These are phyloP conservation scores for Hypoxylon sp. DNA, from an alignment of 2,329 filamentous ascomycete genomes.

Conservation along the genomic window DNA sequence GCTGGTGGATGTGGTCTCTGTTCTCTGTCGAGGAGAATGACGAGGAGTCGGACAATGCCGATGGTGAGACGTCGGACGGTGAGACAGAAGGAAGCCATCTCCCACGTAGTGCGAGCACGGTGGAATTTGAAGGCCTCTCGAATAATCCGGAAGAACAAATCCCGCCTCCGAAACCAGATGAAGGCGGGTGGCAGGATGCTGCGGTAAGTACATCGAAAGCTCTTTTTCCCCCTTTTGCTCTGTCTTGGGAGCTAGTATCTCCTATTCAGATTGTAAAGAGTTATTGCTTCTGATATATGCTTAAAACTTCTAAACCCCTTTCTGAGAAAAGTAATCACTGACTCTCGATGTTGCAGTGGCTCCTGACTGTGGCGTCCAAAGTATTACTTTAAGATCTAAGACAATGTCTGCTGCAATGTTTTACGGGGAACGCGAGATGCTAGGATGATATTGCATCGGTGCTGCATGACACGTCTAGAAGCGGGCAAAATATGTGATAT, in stretches of 20 bases:
- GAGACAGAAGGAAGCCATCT: conserved; percentile 56
- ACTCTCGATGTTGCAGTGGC: too few species aligned
- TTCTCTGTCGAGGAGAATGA: conserved; percentile 74
- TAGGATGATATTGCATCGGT: conserved; percentile 20
- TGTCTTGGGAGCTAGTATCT: too few species aligned
- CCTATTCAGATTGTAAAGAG: too few species aligned
- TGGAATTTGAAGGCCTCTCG: conserved; percentile 58
- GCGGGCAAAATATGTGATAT: conserved; percentile 25
- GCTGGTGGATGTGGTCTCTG: conserved; percentile 73
- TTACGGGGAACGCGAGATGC: conserved; percentile 16
- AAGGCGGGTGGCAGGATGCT: conserved; percentile 75
- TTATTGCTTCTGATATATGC: too few species aligned
- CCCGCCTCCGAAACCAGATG: conserved; percentile 64
- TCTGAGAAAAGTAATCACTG: too few species aligned
- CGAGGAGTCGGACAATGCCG: conserved; percentile 61
- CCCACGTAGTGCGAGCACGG: conserved; percentile 55
- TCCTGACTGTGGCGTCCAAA: conserved; percentile 74
- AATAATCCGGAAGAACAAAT: conserved; percentile 60
- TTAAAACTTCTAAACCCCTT: too few species aligned
- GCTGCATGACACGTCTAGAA: conserved; percentile 27
- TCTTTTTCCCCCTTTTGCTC: too few species aligned
- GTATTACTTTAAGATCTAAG: conserved; percentile 64
- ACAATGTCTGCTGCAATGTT: conserved; percentile 8
- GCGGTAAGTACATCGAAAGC: too few species aligned
- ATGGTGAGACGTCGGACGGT: conserved; percentile 54